These are phyloP conservation scores for Ascochyta viciae-villosae DNA, from an alignment of 2,329 filamentous ascomycete species.

Conservation along the genomic window DNA sequence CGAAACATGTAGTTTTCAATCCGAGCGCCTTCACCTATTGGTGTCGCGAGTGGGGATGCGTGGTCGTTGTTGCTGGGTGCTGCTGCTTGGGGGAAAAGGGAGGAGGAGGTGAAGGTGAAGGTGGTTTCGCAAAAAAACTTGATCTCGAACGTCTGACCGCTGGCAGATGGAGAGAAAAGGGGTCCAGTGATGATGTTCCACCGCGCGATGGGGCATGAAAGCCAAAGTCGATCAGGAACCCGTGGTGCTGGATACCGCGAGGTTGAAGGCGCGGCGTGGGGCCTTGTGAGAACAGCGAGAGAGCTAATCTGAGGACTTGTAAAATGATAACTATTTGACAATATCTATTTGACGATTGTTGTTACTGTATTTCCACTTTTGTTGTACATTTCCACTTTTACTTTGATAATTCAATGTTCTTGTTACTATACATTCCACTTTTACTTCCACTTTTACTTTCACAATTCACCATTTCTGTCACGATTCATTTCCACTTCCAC, in stretches of 20 bases:
- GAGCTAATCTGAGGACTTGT: conserved; percentile 46
- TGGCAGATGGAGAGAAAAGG: conserved; percentile 22
- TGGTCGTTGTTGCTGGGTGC: conserved; percentile 37
- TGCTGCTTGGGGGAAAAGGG: not conserved
- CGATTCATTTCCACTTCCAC: too few species aligned
- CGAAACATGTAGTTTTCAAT: conserved; percentile 46
- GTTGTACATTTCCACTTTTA: too few species aligned
- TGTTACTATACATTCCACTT: too few species aligned
- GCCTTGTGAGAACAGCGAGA: conserved; percentile 43
- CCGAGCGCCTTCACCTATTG: conserved; percentile 35
- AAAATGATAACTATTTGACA: too few species aligned
- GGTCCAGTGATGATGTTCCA: conserved; percentile 46
- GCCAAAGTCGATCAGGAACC: conserved; percentile 46
- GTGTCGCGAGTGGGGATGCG: conserved; percentile 28
- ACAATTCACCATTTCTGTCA: too few species aligned
- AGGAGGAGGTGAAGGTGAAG: not conserved
- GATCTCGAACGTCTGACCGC: conserved; percentile 14
- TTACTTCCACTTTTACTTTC: too few species aligned
- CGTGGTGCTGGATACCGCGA: conserved; percentile 18
- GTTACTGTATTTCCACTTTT: too few species aligned
- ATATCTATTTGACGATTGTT: too few species aligned
- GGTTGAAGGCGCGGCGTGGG: conserved; percentile 25
- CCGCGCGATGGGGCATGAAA: conserved; percentile 38
- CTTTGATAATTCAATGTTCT: too few species aligned
- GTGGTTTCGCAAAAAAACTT: conserved; percentile 7